Evolutionary conservation across 305 asterid species (phyloP), one percentile per base, ranked within the genome.

Genomic region (Rubia occidens): DNA sequence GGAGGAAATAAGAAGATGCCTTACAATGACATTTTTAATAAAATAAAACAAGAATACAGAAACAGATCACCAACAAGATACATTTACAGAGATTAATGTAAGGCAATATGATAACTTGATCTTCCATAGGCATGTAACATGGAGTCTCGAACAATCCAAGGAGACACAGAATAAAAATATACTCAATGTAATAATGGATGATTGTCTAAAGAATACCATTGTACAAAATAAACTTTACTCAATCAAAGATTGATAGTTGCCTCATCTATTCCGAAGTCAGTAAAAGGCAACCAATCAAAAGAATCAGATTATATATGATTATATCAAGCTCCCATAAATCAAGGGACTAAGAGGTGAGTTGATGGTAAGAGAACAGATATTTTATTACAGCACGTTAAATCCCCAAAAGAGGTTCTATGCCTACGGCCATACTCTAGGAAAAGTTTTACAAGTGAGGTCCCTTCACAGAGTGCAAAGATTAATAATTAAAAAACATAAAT

Each of bases 71-170:
- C 40, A 59, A 26, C 3, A 59, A 26, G 40, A 8, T 59, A 29
- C 8, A 24, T 72, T 42, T 11, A 72, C 39, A 29, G 58, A 53
- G 58, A 20, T 53, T 53, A 53, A 53, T 53, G 21, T n/a, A 66
- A 49, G 39, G 61, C 60, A 51, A 67, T 49, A 29, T 66, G n/a
- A 51, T n/a, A n/a, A 45, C 60, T 39, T 24, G 53, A 24, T 56
- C 61, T 45, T 47, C 18, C 37, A 8, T 39, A 15, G 67, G 47
- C 32, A 44, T 26, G 21, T 29, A 60, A 44, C 56, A 20, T 4
- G 35, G 56, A 43, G 10, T 29, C 66, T 35, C n/a, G 8, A 9
- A 29, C 17, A 17, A 5, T 54, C 40, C 49, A 37, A 11, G 11
- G 54, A 11, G 54, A 15, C 24, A 44, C 14, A 47, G 40, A 51